These are phyloP conservation scores for Rhazya stricta DNA, from an alignment of 257 asterid species.

Conservation along the genomic window DNA sequence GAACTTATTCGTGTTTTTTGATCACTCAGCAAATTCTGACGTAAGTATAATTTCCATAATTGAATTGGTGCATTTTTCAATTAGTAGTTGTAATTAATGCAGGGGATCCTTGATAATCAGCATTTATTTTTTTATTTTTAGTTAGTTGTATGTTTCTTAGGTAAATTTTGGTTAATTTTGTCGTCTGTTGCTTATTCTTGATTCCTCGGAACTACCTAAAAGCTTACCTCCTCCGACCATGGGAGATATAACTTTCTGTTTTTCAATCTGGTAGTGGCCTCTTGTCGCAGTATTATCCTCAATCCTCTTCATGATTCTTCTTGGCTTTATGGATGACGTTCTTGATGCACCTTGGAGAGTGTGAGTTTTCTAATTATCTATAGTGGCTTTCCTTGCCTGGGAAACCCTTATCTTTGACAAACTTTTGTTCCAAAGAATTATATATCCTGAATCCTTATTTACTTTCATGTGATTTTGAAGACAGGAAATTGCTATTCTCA, in stretches of 20 bases:
- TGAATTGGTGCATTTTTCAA: background rate
- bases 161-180: background rate
- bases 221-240: background rate
- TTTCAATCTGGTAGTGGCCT: constrained; percentile 64
- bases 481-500: constrained; percentile 79
- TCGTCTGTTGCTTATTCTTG: background rate
- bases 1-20: constrained; percentile 63
- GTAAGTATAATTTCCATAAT: constrained; percentile 26
- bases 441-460: constrained; percentile 23
- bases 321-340: constrained; percentile 95
- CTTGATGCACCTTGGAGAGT: constrained; percentile 99
- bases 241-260: constrained; percentile 12
- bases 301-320: constrained; percentile 88
- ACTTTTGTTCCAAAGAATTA: background rate
- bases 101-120: background rate
- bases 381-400: background rate
- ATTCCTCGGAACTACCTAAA: constrained; percentile 5
- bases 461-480: constrained; percentile 31
- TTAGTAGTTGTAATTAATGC: background rate
- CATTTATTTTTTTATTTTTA: background rate
- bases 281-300: constrained; percentile 97
- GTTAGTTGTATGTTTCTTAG: background rate
- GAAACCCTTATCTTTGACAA: background rate
- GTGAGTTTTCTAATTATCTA: constrained; percentile 43
- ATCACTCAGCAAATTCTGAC: constrained; percentile 71